These are phyloP conservation scores for Apophysomyces sp. DNA, from an alignment of 371 early-diverging fungal genomes.

Conservation along the genomic window DNA sequence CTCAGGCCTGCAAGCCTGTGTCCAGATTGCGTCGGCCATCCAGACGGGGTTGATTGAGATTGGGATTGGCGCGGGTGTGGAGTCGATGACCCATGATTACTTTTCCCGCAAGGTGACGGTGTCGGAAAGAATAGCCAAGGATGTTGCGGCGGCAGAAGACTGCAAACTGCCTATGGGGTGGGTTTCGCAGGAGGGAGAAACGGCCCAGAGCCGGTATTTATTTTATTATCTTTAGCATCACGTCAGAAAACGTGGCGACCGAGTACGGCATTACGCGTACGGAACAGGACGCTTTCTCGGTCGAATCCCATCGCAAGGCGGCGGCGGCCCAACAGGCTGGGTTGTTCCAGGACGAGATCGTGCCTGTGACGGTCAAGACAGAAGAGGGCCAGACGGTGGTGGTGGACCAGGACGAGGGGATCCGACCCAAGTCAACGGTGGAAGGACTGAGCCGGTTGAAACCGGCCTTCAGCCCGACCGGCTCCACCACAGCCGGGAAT, in stretches of 20 bases:
- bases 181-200: constrained; percentile 15
- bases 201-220: not conserved
- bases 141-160: constrained; percentile 71
- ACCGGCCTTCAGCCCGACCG: constrained; percentile 88
- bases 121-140: constrained; percentile 69
- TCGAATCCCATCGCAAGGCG: constrained; percentile 78
- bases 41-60: constrained; percentile 90
- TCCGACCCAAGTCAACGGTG: constrained; percentile 78
- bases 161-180: constrained; percentile 88
- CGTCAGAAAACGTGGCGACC: constrained; percentile 95
- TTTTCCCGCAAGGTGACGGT: constrained; percentile 32
- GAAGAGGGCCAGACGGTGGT: constrained; percentile 64
- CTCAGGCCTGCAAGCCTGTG: constrained; percentile 94
- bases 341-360: constrained; percentile 89
- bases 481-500: constrained; percentile 95
- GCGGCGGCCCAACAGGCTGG: constrained; percentile 87
- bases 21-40: constrained; percentile 88
- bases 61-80: constrained; percentile 98
- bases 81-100: constrained; percentile 95
- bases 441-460: constrained; percentile 83
- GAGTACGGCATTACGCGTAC: constrained; percentile 81
- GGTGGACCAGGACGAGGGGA: constrained; percentile 89
- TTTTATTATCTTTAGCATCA: constrained; percentile 51
- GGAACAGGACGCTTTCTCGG: constrained; percentile 90
- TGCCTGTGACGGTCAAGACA: constrained; percentile 80